phyloP scores from a whole-genome alignment of 2,329 filamentous ascomycete genomes.

The Ophiostoma triangulosporum region DNA sequence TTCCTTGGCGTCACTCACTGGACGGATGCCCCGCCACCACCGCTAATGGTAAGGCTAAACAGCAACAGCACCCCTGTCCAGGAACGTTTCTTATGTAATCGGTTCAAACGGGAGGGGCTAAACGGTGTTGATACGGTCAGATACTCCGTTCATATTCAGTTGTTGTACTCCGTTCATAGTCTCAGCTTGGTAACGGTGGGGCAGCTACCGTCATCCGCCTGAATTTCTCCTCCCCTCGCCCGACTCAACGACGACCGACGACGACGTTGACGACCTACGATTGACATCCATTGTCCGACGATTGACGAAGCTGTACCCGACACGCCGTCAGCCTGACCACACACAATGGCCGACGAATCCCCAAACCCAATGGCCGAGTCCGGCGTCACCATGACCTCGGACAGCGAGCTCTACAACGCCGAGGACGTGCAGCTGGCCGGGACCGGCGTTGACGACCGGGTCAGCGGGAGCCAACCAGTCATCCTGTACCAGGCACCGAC shows the following conservation, averaged over 20 bases:
- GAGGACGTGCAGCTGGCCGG: constrained; percentile 49
- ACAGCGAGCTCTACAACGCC: constrained; percentile 67
- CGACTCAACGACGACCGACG: background rate
- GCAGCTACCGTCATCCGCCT: constrained; percentile 1
- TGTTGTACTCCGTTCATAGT: background rate
- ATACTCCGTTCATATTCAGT: background rate
- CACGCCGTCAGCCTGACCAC: background rate
- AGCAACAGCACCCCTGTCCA: background rate
- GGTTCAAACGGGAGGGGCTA: background rate
- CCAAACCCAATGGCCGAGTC: constrained; percentile 52
- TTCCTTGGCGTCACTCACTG: background rate
- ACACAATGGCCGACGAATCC: constrained; percentile 38
- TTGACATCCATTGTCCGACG: background rate
- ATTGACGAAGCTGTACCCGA: background rate
- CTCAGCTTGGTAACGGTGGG: background rate
- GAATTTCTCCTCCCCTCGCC: background rate
- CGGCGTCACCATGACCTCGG: constrained; percentile 64
- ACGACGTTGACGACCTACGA: background rate
- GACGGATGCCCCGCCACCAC: background rate
- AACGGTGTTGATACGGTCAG: no score
- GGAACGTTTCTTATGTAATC: background rate
- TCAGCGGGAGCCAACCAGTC: constrained; percentile 41
- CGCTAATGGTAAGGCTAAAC: background rate
- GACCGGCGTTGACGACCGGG: constrained; percentile 30
- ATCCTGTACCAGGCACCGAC: constrained; percentile 85